Percentiles rank a stretch among this genome's conserved stretches.
Evolutionary conservation across 306 rosid genomes (phyloP).

Genomic region (Acacia crassicarpa): DNA sequence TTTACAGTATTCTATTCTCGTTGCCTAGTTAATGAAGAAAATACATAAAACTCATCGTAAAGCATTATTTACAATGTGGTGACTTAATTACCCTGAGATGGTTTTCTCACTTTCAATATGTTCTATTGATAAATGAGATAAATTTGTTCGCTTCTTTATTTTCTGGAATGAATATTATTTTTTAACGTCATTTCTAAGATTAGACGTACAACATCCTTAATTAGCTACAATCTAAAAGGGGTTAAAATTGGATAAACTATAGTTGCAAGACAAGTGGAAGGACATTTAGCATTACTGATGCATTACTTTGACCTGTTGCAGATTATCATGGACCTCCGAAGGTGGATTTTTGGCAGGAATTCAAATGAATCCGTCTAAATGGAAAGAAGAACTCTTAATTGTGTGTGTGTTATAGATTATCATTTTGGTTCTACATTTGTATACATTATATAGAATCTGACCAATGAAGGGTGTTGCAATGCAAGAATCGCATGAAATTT

Average conservation of each 20-base stretch:
- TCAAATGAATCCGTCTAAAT: slow-evolving; percentile 61
- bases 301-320: slow-evolving; percentile 34
- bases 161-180: neutral
- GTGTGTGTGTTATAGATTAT: too few species aligned
- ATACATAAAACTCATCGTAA: neutral
- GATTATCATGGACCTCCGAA: slow-evolving; percentile 65
- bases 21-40: neutral
- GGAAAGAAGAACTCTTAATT: slow-evolving; percentile 73
- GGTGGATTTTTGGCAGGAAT: slow-evolving; percentile 75
- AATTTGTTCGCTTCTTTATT: neutral
- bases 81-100: neutral
- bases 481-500: too few species aligned
- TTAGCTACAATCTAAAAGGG: neutral
- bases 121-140: neutral
- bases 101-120: neutral
- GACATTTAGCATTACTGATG: neutral
- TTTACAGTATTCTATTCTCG: neutral
- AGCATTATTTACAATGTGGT: neutral
- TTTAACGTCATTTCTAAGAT: neutral
- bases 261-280: slow-evolving; percentile 8
- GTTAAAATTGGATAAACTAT: neutral
- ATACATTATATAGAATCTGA: too few species aligned
- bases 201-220: neutral
- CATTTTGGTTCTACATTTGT: too few species aligned
- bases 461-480: too few species aligned